Conservation (phyloP, 78 protist species). For the Protostelium mycophagum region DNA sequence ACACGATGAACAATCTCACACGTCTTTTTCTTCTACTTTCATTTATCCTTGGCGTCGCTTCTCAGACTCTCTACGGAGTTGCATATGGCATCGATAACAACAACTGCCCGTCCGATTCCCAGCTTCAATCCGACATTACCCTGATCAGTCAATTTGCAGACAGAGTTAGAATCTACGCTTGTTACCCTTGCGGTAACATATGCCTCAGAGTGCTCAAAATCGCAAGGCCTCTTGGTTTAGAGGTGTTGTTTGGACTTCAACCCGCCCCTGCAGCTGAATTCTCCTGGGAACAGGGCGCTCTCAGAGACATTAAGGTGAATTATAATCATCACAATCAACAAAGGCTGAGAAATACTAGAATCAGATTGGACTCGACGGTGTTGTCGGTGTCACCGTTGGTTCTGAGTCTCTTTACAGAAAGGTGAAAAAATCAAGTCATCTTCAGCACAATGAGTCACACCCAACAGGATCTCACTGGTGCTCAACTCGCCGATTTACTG, state of each 20-base stretch:
- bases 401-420: not conserved
- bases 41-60: not conserved
- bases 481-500: not conserved
- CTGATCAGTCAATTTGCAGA: not conserved
- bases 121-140: not conserved
- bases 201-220: not conserved
- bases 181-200: not conserved
- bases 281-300: not conserved
- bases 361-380: not conserved
- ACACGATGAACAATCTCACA: not conserved
- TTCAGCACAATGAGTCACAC: too few species aligned
- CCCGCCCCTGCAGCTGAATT: not conserved
- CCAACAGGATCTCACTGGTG: not conserved
- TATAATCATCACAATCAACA: too few species aligned
- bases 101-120: not conserved
- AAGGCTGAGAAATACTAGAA: not conserved
- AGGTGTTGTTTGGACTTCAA: not conserved
- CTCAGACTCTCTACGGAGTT: not conserved
- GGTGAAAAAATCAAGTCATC: too few species aligned
- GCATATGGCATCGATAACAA: not conserved
- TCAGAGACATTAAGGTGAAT: too few species aligned
- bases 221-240: not conserved
- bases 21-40: not conserved
- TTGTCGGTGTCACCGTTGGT: not conserved
- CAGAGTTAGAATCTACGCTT: not conserved